These are phyloP conservation scores for Lomentospora prolificans DNA, from an alignment of 2,329 filamentous ascomycete genomes.

Conservation along the genomic window DNA sequence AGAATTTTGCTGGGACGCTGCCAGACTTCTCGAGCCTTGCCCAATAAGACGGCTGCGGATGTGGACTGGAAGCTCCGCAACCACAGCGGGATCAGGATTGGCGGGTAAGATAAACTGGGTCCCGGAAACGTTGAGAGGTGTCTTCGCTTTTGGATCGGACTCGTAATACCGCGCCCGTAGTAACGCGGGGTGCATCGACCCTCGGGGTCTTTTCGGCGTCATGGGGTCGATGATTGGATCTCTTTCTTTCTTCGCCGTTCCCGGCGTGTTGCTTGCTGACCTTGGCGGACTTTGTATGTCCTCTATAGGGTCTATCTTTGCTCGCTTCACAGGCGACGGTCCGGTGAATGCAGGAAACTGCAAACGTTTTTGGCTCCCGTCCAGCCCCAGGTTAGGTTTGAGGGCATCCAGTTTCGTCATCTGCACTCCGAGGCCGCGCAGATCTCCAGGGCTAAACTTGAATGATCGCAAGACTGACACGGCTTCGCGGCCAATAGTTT, in stretches of 20 bases:
- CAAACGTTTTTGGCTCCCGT: conserved; percentile 71
- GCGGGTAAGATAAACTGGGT: conserved; percentile 88
- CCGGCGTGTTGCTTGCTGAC: not conserved
- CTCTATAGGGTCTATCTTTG: conserved; percentile 33
- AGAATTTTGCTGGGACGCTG: conserved; percentile 18
- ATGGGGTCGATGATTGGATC: conserved; percentile 46
- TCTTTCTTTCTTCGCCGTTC: conserved; percentile 14
- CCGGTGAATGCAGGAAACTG: conserved; percentile 49
- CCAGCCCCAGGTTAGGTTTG: conserved; percentile 42
- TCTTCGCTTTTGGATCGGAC: conserved; percentile 46
- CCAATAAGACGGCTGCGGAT: conserved; percentile 68
- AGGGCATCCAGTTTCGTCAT: conserved; percentile 85
- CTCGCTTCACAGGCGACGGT: conserved; percentile 15
- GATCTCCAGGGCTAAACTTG: conserved; percentile 77
- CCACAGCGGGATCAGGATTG: conserved; percentile 69
- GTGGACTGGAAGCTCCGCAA: conserved; percentile 74
- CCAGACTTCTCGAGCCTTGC: conserved; percentile 29
- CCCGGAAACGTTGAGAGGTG: conserved; percentile 66
- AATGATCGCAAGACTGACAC: conserved; percentile 75
- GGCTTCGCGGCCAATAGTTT: conserved; percentile 68
- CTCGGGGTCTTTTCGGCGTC: conserved; percentile 41
- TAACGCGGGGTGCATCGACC: conserved; percentile 24
- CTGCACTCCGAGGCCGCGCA: conserved; percentile 86
- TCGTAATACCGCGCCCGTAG: conserved; percentile 33
- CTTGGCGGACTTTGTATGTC: conserved; percentile 18